phyloP scores from a whole-genome alignment of 164 flowering plant species.

The Aristolochia californica region DNA sequence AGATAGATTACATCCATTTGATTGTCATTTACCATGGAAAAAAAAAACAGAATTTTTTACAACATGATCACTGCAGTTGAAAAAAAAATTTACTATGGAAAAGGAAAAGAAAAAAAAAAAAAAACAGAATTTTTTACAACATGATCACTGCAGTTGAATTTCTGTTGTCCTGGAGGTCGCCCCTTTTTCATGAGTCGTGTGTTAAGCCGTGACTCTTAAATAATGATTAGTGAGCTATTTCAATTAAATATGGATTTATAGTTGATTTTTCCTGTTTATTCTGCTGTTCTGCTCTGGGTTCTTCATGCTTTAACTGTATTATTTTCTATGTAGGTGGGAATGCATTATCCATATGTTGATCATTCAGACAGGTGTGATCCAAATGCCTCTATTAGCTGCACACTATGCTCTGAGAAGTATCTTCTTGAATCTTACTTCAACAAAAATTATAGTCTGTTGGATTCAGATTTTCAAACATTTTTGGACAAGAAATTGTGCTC shows the following conservation, averaged over 20 bases:
- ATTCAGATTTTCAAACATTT: conserved; percentile 33
- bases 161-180: no score
- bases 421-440: conserved; percentile 39
- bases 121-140: no score
- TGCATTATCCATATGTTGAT: background rate
- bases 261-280: background rate
- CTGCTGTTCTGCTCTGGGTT: background rate
- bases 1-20: no score
- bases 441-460: conserved; percentile 26
- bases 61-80: no score
- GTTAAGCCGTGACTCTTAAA: no score
- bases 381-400: conserved; percentile 4
- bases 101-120: no score
- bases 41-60: no score
- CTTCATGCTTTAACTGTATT: background rate
- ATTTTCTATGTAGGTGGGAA: conserved; percentile 2
- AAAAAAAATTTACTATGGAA: no score
- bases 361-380: conserved; percentile 4
- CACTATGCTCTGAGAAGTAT: conserved; percentile 20
- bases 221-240: background rate
- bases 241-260: background rate
- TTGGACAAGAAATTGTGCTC: conserved; percentile 17
- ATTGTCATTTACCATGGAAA: no score
- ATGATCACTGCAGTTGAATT: no score
- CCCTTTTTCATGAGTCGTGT: no score